Conservation (phyloP, 2,329 filamentous ascomycete genomes). For the Didymella pomorum region DNA sequence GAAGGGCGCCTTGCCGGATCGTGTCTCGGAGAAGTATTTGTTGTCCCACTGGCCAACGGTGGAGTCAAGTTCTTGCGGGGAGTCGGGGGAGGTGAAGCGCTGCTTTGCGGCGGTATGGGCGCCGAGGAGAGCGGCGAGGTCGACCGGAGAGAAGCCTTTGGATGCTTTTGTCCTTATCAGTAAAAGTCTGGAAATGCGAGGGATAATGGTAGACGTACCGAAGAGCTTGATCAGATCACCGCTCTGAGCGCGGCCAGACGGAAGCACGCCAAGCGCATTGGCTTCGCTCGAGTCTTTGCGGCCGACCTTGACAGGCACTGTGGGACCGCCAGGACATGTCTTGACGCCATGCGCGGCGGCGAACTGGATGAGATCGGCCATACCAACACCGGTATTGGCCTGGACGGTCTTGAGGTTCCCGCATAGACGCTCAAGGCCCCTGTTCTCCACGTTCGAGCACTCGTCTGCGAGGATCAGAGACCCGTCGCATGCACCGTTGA, state of each 20-base stretch:
- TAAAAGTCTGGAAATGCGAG: background rate
- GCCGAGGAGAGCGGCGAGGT: constrained; percentile 52
- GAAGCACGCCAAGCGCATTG: constrained; percentile 37
- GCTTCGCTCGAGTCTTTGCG: constrained; percentile 42
- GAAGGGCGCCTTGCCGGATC: constrained; percentile 39
- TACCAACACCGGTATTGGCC: constrained; percentile 49
- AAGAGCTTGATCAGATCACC: constrained; percentile 42
- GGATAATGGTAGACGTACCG: constrained; percentile 20
- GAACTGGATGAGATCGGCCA: constrained; percentile 49
- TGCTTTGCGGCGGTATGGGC: constrained; percentile 49
- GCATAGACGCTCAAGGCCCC: constrained; percentile 55
- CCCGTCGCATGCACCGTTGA: constrained; percentile 49
- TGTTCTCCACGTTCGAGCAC: constrained; percentile 51
- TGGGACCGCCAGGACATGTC: constrained; percentile 48
- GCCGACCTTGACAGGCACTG: constrained; percentile 44
- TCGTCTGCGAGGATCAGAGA: constrained; percentile 49
- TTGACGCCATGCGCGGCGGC: constrained; percentile 50
- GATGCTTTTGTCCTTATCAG: constrained; percentile 22
- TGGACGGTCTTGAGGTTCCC: constrained; percentile 52
- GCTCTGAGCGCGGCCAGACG: constrained; percentile 25
- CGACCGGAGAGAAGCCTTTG: constrained; percentile 48
- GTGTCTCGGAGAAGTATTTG: constrained; percentile 48
- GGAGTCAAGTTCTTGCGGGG: constrained; percentile 43
- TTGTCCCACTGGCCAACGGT: constrained; percentile 51
- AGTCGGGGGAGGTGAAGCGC: constrained; percentile 34